phyloP scores from a whole-genome alignment of 169 alveolate genomes.

The Plasmodium gallinaceum region DNA sequence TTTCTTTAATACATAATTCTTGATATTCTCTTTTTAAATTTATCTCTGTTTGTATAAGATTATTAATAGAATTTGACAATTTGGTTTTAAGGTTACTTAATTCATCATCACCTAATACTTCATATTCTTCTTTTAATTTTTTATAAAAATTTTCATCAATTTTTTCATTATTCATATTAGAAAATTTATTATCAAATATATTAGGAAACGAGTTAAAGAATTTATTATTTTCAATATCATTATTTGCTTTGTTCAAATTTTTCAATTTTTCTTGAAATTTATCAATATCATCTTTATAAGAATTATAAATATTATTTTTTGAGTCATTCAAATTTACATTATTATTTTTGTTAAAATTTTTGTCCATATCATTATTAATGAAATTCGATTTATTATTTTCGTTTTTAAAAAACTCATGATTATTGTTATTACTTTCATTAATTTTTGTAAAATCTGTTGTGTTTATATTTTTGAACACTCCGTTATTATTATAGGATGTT shows the following conservation, averaged over 20 bases:
- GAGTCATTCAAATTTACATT: background rate
- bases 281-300: conserved; percentile 62
- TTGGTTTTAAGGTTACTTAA: conserved; percentile 47
- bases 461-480: background rate
- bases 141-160: conserved; percentile 72
- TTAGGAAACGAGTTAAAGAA: background rate
- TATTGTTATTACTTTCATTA: background rate
- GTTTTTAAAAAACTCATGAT: background rate
- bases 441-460: background rate
- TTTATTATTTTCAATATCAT: background rate
- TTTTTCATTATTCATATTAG: conserved; percentile 47
- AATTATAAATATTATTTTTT: background rate
- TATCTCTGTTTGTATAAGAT: conserved; percentile 47
- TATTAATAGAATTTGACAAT: conserved; percentile 63
- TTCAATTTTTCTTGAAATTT: conserved; percentile 47
- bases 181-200: conserved; percentile 38
- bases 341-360: background rate
- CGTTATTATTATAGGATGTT: background rate
- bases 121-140: conserved; percentile 71
- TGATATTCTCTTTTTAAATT: conserved; percentile 70
- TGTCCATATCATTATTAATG: background rate
- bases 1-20: conserved; percentile 67
- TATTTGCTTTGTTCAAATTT: conserved; percentile 25
- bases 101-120: conserved; percentile 39
- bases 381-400: background rate